Base-by-base conservation (phyloP, 805 yeast genomes). In the Wickerhamiella occidentalis region DNA sequence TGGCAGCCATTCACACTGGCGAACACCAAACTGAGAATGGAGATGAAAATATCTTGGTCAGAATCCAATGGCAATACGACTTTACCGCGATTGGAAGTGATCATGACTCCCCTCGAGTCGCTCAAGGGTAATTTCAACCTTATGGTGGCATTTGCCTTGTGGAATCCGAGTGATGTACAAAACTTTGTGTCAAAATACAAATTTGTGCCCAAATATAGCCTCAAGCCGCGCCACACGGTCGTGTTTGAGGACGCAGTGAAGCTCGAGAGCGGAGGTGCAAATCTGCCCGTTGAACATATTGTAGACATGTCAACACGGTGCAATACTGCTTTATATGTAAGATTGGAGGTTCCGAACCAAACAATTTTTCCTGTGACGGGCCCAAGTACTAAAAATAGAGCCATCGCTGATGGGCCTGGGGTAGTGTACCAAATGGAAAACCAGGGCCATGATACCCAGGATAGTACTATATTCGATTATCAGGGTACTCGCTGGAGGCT, bases 401-500 rank as follows among this genome's bases (percentile, higher is more conserved):
- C 38, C 6, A 13, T 33, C 3, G 40, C 19, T 15, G n/a, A 22
- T 4, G 47, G 35, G 3, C 29, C 38, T 2, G 40, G 47, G 4
- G 40, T 22, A 13, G 22, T 25, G n/a, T 36, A 15, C 15, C 33
- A 45, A 23, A 45, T 45, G 47, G 40, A 19, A 9, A 7, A 21
- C 7, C 18, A 35, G 7, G 15, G 15, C 33, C 33, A 45, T 19
- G 47, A 45, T 15, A 30, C 22, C 23, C 47, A 45, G 25, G 47
- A 45, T 28, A 30, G 40, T 6, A 35, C 40, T 1, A 4, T 25
- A 11, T 45, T 45, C 35, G 40, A 45, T 7, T 35, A 21, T 35
- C 35, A 25, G 15, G 47, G 47, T 13, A 40, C 47, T 9, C 30
- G 40, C 9, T 45, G 47, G 47, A 30, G 47, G 1, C 17, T 45